Percentiles rank a stretch among this genome's conserved stretches.
Evolutionary conservation across 805 yeast species (phyloP).

Genomic region (Cyberlindnera petersonii): DNA sequence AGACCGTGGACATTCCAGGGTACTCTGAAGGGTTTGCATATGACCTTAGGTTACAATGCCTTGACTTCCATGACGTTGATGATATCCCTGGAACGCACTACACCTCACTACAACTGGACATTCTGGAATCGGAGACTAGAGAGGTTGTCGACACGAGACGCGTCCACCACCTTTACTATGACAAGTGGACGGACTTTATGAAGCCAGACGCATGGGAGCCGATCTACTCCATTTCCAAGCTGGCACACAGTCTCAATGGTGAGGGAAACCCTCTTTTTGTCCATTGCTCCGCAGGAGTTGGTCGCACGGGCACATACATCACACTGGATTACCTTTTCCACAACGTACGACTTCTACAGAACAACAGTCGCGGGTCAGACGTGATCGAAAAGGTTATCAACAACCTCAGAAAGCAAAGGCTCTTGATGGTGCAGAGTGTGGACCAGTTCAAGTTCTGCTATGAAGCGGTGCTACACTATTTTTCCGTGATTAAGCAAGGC

Average conservation of each 20-base stretch:
- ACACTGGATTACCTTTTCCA: slow-evolving; percentile 52
- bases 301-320: slow-evolving; percentile 87
- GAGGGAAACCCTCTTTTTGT: slow-evolving; percentile 50
- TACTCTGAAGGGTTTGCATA: slow-evolving; percentile 14
- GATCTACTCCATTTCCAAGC: slow-evolving; percentile 29
- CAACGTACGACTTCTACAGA: not conserved
- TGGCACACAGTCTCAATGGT: slow-evolving; percentile 28
- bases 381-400: slow-evolving; percentile 38
- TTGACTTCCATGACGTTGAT: slow-evolving; percentile 8
- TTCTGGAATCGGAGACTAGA: slow-evolving; percentile 22
- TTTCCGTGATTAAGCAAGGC: slow-evolving; percentile 8
- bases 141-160: slow-evolving; percentile 39
- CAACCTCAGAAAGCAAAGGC: slow-evolving; percentile 41
- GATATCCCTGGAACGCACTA: slow-evolving; percentile 15
- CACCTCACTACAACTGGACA: slow-evolving; percentile 20
- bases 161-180: slow-evolving; percentile 64
- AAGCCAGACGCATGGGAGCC: slow-evolving; percentile 44
- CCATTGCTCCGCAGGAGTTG: slow-evolving; percentile 97
- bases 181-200: slow-evolving; percentile 82
- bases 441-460: slow-evolving; percentile 45
- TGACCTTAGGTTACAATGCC: slow-evolving; percentile 21
- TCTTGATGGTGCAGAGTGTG: slow-evolving; percentile 46
- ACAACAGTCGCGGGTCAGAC: slow-evolving; percentile 27
- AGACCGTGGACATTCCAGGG: slow-evolving; percentile 2
- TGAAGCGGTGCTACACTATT: slow-evolving; percentile 29